A percentile compares a stretch with the other conserved stretches of the same genome.
Evolutionary conservation across 2,329 filamentous ascomycete species (phyloP).

Genomic region (Pseudogymnoascus sp.): DNA sequence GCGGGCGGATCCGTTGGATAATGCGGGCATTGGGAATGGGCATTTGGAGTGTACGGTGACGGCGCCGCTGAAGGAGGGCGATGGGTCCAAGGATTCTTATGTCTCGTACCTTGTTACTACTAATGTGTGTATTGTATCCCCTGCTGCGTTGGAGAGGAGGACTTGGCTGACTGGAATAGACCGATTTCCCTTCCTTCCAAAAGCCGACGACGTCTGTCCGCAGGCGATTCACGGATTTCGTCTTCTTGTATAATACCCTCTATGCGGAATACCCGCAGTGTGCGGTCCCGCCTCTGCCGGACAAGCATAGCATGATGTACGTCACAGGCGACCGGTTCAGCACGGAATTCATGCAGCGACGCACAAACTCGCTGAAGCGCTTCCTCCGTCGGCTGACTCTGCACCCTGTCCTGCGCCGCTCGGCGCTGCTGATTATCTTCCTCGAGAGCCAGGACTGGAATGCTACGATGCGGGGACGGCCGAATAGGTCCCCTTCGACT

Average conservation of each 20-base stretch:
- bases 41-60: constrained; percentile 76
- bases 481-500: constrained; percentile 53
- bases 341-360: constrained; percentile 79
- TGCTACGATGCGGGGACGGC: constrained; percentile 78
- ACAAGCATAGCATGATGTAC: constrained; percentile 99
- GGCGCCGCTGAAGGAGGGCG: constrained; percentile 85
- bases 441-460: constrained; percentile 96
- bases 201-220: constrained; percentile 72
- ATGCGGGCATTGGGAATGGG: constrained; percentile 61
- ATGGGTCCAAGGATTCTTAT: constrained; percentile 93
- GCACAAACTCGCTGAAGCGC: constrained; percentile 83
- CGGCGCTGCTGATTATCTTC: constrained; percentile 77
- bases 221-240: constrained; percentile 93
- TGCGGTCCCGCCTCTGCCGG: constrained; percentile 87
- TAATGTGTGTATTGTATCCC: constrained; percentile 54
- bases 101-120: constrained; percentile 94
- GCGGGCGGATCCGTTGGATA: constrained; percentile 39
- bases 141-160: neutral
- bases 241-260: constrained; percentile 90
- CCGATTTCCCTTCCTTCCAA: constrained; percentile 89
- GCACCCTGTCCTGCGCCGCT: constrained; percentile 81
- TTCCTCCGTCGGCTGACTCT: constrained; percentile 82
- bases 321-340: constrained; percentile 95
- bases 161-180: constrained; percentile 44
- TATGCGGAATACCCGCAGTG: constrained; percentile 81